phyloP scores from a whole-genome alignment of 371 early-diverging fungal species.

The Rhizopus arrhizus region DNA sequence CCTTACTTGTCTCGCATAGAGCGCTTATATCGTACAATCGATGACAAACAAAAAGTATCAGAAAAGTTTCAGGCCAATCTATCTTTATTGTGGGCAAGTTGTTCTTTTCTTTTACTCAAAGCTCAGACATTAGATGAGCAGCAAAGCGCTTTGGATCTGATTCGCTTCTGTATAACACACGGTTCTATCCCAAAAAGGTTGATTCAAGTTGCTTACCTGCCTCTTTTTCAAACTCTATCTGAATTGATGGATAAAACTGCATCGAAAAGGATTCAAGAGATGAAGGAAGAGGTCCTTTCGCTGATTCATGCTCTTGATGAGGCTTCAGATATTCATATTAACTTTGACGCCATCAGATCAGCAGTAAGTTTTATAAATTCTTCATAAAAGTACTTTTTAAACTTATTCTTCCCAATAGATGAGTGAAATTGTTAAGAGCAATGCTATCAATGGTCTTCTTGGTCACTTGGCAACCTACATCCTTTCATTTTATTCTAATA shows the following conservation, averaged over 20 bases:
- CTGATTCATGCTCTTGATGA: constrained; percentile 10
- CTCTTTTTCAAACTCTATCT: constrained; percentile 57
- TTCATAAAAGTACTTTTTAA: not conserved
- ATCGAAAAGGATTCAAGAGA: not conserved
- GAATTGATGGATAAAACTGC: constrained; percentile 32
- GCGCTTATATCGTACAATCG: not conserved
- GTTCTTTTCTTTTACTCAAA: constrained; percentile 47
- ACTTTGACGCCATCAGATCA: not conserved
- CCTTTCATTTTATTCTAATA: not conserved
- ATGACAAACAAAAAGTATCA: not conserved
- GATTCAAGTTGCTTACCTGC: constrained; percentile 48
- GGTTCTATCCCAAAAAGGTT: not conserved
- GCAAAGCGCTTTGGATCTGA: constrained; percentile 32
- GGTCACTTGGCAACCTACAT: constrained; percentile 13
- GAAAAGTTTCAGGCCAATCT: not conserved
- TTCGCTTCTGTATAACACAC: constrained; percentile 12
- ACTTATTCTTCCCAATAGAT: constrained; percentile 1
- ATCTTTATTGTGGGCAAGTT: constrained; percentile 37
- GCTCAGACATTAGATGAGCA: constrained; percentile 57
- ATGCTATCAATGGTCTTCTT: constrained; percentile 10
- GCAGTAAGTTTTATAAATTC: not conserved
- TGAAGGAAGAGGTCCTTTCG: not conserved
- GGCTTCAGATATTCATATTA: not conserved
- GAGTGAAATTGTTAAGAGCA: not conserved
- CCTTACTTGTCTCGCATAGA: constrained; percentile 17